phyloP scores from a whole-genome alignment of 306 rosid genomes.

The Fragaria ananassa region DNA sequence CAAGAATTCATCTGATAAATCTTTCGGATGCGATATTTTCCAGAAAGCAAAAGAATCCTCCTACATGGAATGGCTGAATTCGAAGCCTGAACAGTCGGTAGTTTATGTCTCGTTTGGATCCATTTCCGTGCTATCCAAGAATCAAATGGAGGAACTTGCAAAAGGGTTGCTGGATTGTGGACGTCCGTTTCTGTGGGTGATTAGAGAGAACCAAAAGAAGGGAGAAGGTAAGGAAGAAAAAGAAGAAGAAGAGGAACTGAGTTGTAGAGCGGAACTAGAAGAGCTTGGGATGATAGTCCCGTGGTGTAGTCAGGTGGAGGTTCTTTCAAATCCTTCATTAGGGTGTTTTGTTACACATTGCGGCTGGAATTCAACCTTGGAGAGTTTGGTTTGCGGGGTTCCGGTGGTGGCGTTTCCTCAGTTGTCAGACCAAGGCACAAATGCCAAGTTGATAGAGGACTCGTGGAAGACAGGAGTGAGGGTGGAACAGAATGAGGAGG shows the following conservation, averaged over 20 bases:
- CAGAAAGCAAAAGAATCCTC: not conserved
- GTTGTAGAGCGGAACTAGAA: slow-evolving; percentile 16
- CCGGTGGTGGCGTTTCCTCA: slow-evolving; percentile 32
- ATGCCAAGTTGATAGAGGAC: slow-evolving; percentile 36
- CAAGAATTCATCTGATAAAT: not conserved
- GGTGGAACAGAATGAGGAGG: slow-evolving; percentile 15
- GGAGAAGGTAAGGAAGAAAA: not conserved
- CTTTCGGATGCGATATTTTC: slow-evolving; percentile 16
- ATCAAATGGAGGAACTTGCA: slow-evolving; percentile 31
- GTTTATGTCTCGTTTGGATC: slow-evolving; percentile 37
- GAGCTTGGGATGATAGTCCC: slow-evolving; percentile 29
- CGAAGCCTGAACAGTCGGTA: slow-evolving; percentile 15
- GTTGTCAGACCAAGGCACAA: slow-evolving; percentile 29
- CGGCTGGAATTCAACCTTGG: slow-evolving; percentile 39
- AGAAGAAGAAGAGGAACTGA: not conserved
- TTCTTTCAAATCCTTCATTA: slow-evolving; percentile 15
- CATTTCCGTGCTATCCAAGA: not conserved
- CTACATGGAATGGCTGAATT: slow-evolving; percentile 27
- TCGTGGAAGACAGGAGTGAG: slow-evolving; percentile 30
- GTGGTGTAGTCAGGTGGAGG: slow-evolving; percentile 36
- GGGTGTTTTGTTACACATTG: slow-evolving; percentile 41
- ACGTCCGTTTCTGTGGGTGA: slow-evolving; percentile 32
- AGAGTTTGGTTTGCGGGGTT: slow-evolving; percentile 31
- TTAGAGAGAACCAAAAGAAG: not conserved
- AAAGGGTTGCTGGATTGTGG: slow-evolving; percentile 21